Conservation (phyloP, 768 basidiomycete species). For the Hortiboletus flavorubellus region DNA sequence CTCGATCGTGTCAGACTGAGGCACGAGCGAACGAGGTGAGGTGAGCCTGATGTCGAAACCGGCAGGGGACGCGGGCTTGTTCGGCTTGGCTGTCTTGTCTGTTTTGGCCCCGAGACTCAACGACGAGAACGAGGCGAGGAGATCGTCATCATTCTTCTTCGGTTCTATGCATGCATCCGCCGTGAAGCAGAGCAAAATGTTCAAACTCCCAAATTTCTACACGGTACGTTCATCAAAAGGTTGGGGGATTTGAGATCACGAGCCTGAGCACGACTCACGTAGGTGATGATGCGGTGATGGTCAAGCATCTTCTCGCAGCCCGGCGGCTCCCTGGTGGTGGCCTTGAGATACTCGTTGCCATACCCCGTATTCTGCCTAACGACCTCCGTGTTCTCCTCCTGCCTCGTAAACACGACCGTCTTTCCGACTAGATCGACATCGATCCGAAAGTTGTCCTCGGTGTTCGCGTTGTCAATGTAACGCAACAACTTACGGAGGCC, state of each 20-base stretch:
- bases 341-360: slow-evolving; percentile 62
- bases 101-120: slow-evolving; percentile 14
- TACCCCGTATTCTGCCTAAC: slow-evolving; percentile 37
- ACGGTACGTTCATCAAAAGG: background rate
- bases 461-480: slow-evolving; percentile 36
- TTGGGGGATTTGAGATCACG: background rate
- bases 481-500: slow-evolving; percentile 58
- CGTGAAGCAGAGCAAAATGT: slow-evolving; percentile 56
- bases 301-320: slow-evolving; percentile 51
- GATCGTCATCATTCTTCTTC: slow-evolving; percentile 20
- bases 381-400: slow-evolving; percentile 37
- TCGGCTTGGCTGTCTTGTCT: background rate
- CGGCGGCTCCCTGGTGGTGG: slow-evolving; percentile 43
- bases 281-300: slow-evolving; percentile 61
- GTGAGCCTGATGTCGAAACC: slow-evolving; percentile 23
- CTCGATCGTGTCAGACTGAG: slow-evolving; percentile 36
- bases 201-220: slow-evolving; percentile 57
- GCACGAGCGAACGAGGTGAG: slow-evolving; percentile 25
- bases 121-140: slow-evolving; percentile 26
- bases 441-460: slow-evolving; percentile 55
- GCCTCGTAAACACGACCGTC: slow-evolving; percentile 60
- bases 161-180: slow-evolving; percentile 41
- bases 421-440: slow-evolving; percentile 61
- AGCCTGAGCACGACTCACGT: slow-evolving; percentile 48
- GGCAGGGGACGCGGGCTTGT: background rate